Evolutionary conservation across 768 basidiomycete genomes (phyloP), one percentile per base, ranked within the genome.

Genomic region (Phylloporus rhodoxanthus): DNA sequence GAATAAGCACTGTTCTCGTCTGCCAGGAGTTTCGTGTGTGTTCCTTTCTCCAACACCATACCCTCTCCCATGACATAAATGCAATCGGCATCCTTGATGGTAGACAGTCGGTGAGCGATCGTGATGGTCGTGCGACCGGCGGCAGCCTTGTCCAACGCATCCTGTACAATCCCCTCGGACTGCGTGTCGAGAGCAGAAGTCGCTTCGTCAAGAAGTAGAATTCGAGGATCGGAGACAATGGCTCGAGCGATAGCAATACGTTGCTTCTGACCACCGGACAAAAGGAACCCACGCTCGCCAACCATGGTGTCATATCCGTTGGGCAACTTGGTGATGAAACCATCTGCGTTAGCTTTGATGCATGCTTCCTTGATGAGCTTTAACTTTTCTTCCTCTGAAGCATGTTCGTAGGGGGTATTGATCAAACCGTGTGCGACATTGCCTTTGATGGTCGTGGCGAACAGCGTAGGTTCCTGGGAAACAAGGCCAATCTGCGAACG

Each of bases 61-160:
- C 92, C 92, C 4, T 84, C 84, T 43, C 91, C 92, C 87, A 95
- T 91, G 56, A 95, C 91, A 60, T 85, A 86, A 51, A 91, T 91
- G 48, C 79, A 69, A 66, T 90, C 77, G 1, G 90, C 91, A 60
- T 88, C 84, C 70, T 85, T 88, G 74, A 92, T 86, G 13, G 89
- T 92, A 2, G 86, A 87, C 1, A 87, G 74, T 57, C 87, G 79
- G 57, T 87, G 86, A 25, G 88, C 85, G 47, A 88, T 87, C 8
- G 85, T 86, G 66, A 89, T 86, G 0, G 85, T 87, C 10, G 87
- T 88, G 45, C 86, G 83, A 40, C 83, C 86, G 67, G 66, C 77
- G 23, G 87, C 74, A 54, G 90, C 91, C 67, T 90, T 91, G 64
- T 95, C 90, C 45, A 93, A 65, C 19, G 91, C 91, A 65, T 93